Evolutionary conservation across 345 rosid genomes (phyloP), one percentile per base, ranked within the genome.

Genomic region (Ceriops tagal): DNA sequence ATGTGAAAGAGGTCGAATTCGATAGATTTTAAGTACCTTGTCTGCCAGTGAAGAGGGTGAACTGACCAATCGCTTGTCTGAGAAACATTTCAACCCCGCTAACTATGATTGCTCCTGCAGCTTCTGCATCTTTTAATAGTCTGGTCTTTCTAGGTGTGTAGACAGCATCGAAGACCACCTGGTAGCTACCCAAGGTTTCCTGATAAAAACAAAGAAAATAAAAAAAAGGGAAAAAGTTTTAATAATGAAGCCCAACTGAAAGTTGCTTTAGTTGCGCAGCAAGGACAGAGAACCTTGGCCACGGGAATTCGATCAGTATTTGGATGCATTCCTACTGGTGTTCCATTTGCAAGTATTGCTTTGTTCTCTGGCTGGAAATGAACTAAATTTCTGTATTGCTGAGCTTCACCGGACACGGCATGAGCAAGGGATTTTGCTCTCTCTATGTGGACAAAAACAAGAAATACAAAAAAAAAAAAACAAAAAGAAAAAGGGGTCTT

Each of bases 61-160:
- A 85, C 76, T 87, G 92, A 46, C 81, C 83, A 16, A 82, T 71
- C 56, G 89, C 89, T 64, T 87, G 92, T 46, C 87, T 73, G 61
- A 87, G 80, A 81, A 87, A 85, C 92, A 87, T 87, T 70, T 87
- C 92, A 31, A 82, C 86, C 31, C 89, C 92, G 43, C 86, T 69
- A 4, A 87, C 92, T 16, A 22, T 73, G 74, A 85, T 78, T 28
- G 86, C 86, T 46, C 89, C 89, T 0, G 85, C 86, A 60, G 84
- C 86, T 58, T 80, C 79, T 0, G 89, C 86, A 51, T 83, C 88
- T 73, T 80, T 82, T 8, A 87, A 69, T 7, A 85, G 79, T 51
- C 79, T 85, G 57, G 92, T 87, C 73, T 82, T 79, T 68, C 86
- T 82, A 0, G 92, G 89, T 55, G 75, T 82, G 71, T 85, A 87